A percentile compares a stretch with the other conserved stretches of the same genome.
Conservation (phyloP, 2,329 filamentous ascomycete species). For the Herpotrichia juniperi region DNA sequence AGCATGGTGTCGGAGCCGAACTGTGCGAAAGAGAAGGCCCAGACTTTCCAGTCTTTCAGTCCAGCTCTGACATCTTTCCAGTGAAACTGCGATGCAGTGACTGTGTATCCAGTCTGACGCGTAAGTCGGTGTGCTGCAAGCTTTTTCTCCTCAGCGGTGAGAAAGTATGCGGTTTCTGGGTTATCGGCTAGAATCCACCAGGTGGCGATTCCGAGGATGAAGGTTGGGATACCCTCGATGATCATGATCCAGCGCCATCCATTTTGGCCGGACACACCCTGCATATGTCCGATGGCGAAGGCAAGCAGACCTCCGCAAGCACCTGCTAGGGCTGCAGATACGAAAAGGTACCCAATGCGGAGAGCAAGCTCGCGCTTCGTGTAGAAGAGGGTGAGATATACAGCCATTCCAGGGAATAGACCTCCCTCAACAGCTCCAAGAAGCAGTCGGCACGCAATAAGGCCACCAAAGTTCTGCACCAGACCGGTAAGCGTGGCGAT, state of each 20-base stretch:
- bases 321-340: conserved; percentile 72
- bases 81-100: conserved; percentile 60
- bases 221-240: conserved; percentile 61
- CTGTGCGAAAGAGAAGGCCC: conserved; percentile 70
- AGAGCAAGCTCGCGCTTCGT: conserved; percentile 74
- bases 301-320: conserved; percentile 75
- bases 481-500: conserved; percentile 73
- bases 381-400: conserved; percentile 79
- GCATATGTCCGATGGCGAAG: conserved; percentile 75
- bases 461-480: conserved; percentile 66
- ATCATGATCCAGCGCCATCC: conserved; percentile 79
- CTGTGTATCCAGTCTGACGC: conserved; percentile 56
- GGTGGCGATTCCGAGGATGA: conserved; percentile 62
- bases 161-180: conserved; percentile 68
- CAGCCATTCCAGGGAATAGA: conserved; percentile 70
- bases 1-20: conserved; percentile 79
- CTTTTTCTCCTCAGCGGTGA: conserved; percentile 64
- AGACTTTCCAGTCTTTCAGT: conserved; percentile 78
- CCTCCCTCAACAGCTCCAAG: conserved; percentile 74
- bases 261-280: conserved; percentile 66
- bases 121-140: conserved; percentile 60
- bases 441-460: conserved; percentile 72
- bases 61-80: conserved; percentile 70
- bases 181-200: conserved; percentile 69
- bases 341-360: conserved; percentile 75